Evolutionary conservation across 1,139 yeast species (phyloP).

Genomic region (Saccharomyces uvarum): DNA sequence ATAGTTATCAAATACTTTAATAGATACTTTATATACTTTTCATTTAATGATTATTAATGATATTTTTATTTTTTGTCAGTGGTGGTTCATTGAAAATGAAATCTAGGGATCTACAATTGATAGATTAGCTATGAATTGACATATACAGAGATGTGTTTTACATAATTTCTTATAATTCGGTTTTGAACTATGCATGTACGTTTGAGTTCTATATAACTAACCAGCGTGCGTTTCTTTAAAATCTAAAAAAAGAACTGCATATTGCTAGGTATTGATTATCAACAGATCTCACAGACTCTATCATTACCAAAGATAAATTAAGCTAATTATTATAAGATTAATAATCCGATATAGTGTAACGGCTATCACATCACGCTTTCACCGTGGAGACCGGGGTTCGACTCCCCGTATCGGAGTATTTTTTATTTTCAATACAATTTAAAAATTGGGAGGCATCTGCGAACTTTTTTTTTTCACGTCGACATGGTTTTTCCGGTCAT

Average conservation of each 20-base stretch:
- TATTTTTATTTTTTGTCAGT: not conserved
- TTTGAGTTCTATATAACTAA: too few species aligned
- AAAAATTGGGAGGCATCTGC: not conserved
- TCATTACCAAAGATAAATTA: not conserved
- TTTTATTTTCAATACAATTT: not conserved
- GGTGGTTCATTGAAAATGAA: not conserved
- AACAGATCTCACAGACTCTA: too few species aligned
- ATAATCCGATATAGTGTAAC: slow-evolving; percentile 32
- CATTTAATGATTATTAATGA: not conserved
- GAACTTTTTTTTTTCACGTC: slow-evolving; percentile 3
- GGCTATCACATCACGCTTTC: slow-evolving; percentile 35
- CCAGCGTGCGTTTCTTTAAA: too few species aligned
- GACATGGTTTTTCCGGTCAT: not conserved
- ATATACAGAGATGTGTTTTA: too few species aligned
- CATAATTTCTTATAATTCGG: too few species aligned
- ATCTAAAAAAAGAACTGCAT: too few species aligned
- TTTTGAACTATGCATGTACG: too few species aligned
- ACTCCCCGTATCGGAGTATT: slow-evolving; percentile 34
- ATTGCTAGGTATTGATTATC: too few species aligned
- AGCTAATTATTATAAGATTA: not conserved
- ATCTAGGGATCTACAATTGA: too few species aligned
- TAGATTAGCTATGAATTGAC: too few species aligned
- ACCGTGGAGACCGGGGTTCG: slow-evolving; percentile 36
- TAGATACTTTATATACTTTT: not conserved
- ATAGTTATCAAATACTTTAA: not conserved